phyloP scores from a whole-genome alignment of 2,329 filamentous ascomycete species.

The Pseudogymnoascus sp. region DNA sequence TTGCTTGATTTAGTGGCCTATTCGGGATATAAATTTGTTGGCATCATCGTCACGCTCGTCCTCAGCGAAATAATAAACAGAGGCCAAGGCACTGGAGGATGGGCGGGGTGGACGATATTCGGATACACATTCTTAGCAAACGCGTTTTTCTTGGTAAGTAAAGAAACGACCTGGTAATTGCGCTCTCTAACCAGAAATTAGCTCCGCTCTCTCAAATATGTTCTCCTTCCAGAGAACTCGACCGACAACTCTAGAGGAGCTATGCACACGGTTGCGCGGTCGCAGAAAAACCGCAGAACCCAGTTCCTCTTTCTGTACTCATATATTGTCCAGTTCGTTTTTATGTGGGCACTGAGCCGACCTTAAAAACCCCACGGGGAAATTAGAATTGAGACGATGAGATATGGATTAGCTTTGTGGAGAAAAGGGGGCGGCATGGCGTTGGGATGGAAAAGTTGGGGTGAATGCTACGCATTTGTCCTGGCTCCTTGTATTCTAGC shows the following conservation, averaged over 20 bases:
- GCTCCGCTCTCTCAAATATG: constrained; percentile 93
- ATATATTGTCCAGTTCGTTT: constrained; percentile 85
- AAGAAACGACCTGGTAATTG: neutral
- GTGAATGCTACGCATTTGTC: neutral
- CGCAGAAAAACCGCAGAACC: constrained; percentile 78
- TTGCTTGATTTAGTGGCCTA: constrained; percentile 92
- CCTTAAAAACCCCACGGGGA: constrained; percentile 18
- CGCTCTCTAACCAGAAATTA: constrained; percentile 30
- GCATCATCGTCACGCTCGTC: constrained; percentile 82
- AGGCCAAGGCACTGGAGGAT: constrained; percentile 75
- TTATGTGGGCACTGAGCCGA: constrained; percentile 76
- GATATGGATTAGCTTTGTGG: neutral
- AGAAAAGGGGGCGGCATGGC: neutral
- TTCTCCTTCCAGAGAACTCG: constrained; percentile 78
- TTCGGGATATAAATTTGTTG: constrained; percentile 97
- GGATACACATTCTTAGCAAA: constrained; percentile 89
- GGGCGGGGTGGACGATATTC: constrained; percentile 84
- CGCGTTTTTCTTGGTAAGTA: constrained; percentile 81
- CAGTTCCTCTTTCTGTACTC: constrained; percentile 93
- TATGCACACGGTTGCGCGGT: constrained; percentile 67
- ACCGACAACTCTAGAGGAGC: constrained; percentile 50
- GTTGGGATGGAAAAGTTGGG: constrained; percentile 10
- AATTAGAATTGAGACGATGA: neutral
- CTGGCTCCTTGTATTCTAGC: constrained; percentile 8
- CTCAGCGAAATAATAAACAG: constrained; percentile 70